Evolutionary conservation across 768 basidiomycete species (phyloP).

Genomic region (Tephrocybe rancida): DNA sequence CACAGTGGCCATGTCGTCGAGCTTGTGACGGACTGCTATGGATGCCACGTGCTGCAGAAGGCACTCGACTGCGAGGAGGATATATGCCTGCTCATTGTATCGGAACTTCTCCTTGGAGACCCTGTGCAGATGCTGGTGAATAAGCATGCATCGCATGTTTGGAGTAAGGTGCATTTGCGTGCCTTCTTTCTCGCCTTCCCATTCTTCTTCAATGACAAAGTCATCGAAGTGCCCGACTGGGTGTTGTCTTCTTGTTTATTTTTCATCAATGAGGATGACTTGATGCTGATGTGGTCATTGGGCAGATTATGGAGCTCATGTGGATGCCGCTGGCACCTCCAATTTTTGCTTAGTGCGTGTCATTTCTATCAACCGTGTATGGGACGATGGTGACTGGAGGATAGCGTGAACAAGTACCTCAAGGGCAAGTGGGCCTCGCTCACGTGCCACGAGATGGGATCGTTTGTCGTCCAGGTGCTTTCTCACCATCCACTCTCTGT

Average conservation of each 20-base stretch:
- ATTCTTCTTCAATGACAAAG: background rate
- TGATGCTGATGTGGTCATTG: background rate
- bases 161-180: conserved; percentile 82
- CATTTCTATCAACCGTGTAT: too few relatives aligned
- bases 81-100: conserved; percentile 78
- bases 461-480: conserved; percentile 81
- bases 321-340: conserved; percentile 89
- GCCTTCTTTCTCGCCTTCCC: background rate
- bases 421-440: conserved; percentile 89
- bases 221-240: too few relatives aligned
- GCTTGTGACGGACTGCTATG: conserved; percentile 86
- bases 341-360: conserved; percentile 79
- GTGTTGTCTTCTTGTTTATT: too few relatives aligned
- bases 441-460: conserved; percentile 90
- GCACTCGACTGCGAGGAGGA: conserved; percentile 92
- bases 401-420: conserved; percentile 85
- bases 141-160: conserved; percentile 90
- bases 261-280: too few relatives aligned
- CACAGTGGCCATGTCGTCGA: conserved; percentile 80
- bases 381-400: too few relatives aligned
- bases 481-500: background rate
- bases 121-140: conserved; percentile 86
- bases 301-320: conserved; percentile 84
- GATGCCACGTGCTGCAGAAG: conserved; percentile 88
- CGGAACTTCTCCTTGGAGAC: conserved; percentile 81